Evolutionary conservation across 495 filamentous ascomycete genomes (phyloP).

Genomic region (Podospora appendiculata): DNA sequence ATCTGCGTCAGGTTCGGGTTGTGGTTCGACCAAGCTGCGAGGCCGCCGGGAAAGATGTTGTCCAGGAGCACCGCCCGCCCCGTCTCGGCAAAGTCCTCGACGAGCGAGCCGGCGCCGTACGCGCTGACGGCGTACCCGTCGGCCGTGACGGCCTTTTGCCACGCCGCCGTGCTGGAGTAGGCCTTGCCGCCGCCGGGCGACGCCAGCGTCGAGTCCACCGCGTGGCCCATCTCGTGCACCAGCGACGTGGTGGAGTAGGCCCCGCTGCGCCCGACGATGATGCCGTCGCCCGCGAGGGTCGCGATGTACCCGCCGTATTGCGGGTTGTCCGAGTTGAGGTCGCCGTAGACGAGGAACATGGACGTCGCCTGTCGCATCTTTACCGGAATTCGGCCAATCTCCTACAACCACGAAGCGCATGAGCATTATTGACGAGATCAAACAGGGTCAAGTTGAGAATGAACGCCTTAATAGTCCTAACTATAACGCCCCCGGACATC

Average conservation of each 20-base stretch:
- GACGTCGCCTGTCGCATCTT: no score
- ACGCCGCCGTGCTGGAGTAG: conserved; percentile 1
- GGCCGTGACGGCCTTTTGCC: background rate
- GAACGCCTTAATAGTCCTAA: no score
- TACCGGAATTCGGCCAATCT: no score
- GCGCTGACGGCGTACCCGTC: conserved; percentile 9
- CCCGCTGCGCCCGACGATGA: conserved; percentile 6
- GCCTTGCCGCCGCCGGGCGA: conserved; percentile 1
- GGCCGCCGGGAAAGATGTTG: conserved; percentile 5
- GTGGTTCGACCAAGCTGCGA: background rate
- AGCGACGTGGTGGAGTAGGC: conserved; percentile 9
- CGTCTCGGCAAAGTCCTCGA: conserved; percentile 10
- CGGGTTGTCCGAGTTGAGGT: background rate
- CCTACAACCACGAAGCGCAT: no score
- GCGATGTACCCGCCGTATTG: conserved; percentile 6
- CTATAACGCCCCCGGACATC: no score
- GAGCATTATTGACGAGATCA: no score
- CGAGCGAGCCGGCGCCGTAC: conserved; percentile 5
- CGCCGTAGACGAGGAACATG: conserved; percentile 8
- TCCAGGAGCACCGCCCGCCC: conserved; percentile 7
- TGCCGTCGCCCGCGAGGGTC: background rate
- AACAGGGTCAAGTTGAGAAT: no score
- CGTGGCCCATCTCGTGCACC: conserved; percentile 10
- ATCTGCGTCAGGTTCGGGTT: conserved; percentile 5
- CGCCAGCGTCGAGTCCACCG: conserved; percentile 5